Evolutionary conservation across 768 basidiomycete species (phyloP), one percentile per base, ranked within the genome.

Genomic region (Boletus tomentosulus): DNA sequence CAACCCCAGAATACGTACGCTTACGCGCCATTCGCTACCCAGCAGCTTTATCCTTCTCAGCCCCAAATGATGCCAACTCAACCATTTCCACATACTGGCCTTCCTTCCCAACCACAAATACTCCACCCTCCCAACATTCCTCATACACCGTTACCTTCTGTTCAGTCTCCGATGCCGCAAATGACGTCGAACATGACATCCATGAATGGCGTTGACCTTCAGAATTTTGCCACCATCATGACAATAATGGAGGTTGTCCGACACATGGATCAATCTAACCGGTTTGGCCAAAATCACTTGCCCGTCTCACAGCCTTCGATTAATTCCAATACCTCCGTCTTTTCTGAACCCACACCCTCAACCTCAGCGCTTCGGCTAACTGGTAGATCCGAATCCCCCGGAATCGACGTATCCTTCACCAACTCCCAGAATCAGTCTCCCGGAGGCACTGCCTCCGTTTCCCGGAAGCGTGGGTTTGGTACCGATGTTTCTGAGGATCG

Each of bases 201-300:
- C 12, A 24, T 48, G n/a, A 54, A 55, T 35, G 55, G 39, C 16
- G 39, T 42, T 22, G 63, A 61, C 24, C 19, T 55, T 41, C 65
- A 67, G 33, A 61, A 63, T 52, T 50, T 66, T 49, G 61, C 66
- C n/a, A 54, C 65, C 11, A 43, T 67, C 9, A 65, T 65, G 67
- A 69, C 66, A 10, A 65, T 68, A 39, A 60, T 67, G 63, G 66
- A 68, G 35, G 63, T 69, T n/a, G 53, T 68, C 42, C 63, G 67
- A 51, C 67, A 62, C 42, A 66, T 61, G 57, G 63, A 65, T 50
- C 66, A 63, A 6, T 51, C 62, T 39, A 57, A 49, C 13, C 54
- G 59, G 57, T 35, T 58, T 34, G 38, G 56, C 52, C 64, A 58
- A 39, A 65, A 49, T 53, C 59, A 60, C 49, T 24, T 53, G 1